A percentile compares a stretch with the other conserved stretches of the same genome.
Evolutionary conservation across 129 eudicot genomes (phyloP).

Genomic region (Flaveria trinervia): DNA sequence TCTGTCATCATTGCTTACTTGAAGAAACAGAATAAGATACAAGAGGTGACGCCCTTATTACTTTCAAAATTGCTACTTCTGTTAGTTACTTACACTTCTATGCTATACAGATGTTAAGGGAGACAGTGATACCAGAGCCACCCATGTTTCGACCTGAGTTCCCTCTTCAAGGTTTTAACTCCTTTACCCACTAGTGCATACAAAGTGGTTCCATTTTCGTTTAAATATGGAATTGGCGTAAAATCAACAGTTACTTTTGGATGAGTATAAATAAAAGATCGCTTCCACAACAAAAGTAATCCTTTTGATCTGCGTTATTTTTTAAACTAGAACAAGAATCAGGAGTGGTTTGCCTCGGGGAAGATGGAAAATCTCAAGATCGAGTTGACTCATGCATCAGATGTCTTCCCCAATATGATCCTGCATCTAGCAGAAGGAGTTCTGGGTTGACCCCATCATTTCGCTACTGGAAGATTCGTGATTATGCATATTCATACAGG

Average conservation of each 20-base stretch:
- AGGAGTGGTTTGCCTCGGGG: constrained; percentile 52
- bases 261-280: too few relatives aligned
- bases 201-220: too few relatives aligned
- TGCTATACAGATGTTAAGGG: constrained; percentile 58
- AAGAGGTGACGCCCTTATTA: constrained; percentile 38
- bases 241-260: too few relatives aligned
- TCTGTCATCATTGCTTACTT: constrained; percentile 41
- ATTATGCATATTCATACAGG: constrained; percentile 78
- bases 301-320: constrained; percentile 6
- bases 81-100: background rate
- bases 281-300: background rate
- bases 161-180: constrained; percentile 78
- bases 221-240: too few relatives aligned
- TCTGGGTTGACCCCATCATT: constrained; percentile 45
- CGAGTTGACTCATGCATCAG: constrained; percentile 61
- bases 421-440: constrained; percentile 46
- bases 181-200: background rate
- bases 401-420: constrained; percentile 75
- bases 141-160: constrained; percentile 88
- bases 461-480: constrained; percentile 86
- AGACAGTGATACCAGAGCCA: constrained; percentile 82
- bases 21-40: constrained; percentile 69
- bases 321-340: constrained; percentile 58
- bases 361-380: constrained; percentile 60
- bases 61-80: background rate